Percentiles rank a stretch among this genome's conserved stretches.
phyloP scores from a whole-genome alignment of 2,329 filamentous ascomycete genomes.

The Teratosphaeriaceae sp. region DNA sequence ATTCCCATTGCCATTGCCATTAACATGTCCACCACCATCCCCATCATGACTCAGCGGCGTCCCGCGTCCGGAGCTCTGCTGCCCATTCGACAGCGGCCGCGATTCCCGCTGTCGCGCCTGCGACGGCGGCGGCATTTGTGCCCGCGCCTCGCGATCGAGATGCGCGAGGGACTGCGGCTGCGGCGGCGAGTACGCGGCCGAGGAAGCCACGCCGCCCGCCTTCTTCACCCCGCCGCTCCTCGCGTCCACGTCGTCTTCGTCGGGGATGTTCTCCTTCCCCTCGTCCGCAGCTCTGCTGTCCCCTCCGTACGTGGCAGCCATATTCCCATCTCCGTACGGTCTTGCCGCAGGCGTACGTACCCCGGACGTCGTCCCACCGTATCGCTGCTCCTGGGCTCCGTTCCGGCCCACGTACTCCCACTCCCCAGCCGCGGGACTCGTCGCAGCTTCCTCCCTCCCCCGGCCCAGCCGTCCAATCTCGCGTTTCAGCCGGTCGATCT shows the following conservation, averaged over 20 bases:
- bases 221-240: conserved; percentile 7
- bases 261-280: conserved; percentile 43
- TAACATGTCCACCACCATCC: background rate
- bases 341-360: conserved; percentile 13
- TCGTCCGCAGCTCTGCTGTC: conserved; percentile 21
- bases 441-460: conserved; percentile 1
- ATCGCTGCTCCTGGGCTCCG: conserved; percentile 31
- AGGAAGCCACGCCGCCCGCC: too few species aligned
- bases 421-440: background rate
- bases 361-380: background rate
- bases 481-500: conserved; percentile 89
- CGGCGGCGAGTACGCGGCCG: too few species aligned
- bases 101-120: too few species aligned
- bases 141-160: background rate
- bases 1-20: background rate
- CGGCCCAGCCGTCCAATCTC: conserved; percentile 55
- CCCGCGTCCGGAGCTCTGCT: conserved; percentile 28
- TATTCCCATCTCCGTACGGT: conserved; percentile 7
- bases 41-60: conserved; percentile 37
- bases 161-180: background rate
- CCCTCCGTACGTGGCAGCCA: background rate
- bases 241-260: background rate
- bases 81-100: conserved; percentile 17
- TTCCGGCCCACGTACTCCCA: background rate
- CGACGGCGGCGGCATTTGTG: too few species aligned